Percentiles rank a stretch among this genome's conserved stretches.
phyloP scores from a whole-genome alignment of 2,329 filamentous ascomycete genomes.

The Rugonectria rugulosa region DNA sequence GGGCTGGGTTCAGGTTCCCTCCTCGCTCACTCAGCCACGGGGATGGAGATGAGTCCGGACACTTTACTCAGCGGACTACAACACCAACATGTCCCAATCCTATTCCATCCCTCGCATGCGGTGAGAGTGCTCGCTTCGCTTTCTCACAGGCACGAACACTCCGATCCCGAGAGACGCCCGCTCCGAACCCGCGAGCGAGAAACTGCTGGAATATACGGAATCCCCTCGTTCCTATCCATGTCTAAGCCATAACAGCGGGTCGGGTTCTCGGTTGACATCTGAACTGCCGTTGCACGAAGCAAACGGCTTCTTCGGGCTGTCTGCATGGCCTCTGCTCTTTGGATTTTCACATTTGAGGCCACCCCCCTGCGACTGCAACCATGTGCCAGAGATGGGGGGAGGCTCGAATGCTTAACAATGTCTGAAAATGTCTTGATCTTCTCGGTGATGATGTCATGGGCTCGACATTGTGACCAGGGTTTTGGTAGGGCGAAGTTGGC shows the following conservation, averaged over 20 bases:
- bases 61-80: conserved; percentile 18
- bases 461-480: neutral
- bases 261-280: neutral
- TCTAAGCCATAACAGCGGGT: neutral
- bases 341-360: neutral
- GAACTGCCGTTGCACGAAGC: neutral
- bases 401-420: no score
- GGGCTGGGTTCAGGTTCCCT: neutral
- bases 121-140: neutral
- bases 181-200: neutral
- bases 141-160: neutral
- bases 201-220: neutral
- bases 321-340: neutral
- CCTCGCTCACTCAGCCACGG: conserved; percentile 19
- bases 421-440: no score
- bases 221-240: no score
- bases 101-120: neutral
- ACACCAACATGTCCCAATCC: neutral
- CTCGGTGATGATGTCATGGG: no score
- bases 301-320: neutral
- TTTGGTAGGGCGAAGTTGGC: neutral
- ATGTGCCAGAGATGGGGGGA: no score
- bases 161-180: neutral
- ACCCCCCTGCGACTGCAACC: no score
- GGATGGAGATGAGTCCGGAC: neutral